Conservation (phyloP, 352 stramenopile species). For the Phytophthora agathidicida region DNA sequence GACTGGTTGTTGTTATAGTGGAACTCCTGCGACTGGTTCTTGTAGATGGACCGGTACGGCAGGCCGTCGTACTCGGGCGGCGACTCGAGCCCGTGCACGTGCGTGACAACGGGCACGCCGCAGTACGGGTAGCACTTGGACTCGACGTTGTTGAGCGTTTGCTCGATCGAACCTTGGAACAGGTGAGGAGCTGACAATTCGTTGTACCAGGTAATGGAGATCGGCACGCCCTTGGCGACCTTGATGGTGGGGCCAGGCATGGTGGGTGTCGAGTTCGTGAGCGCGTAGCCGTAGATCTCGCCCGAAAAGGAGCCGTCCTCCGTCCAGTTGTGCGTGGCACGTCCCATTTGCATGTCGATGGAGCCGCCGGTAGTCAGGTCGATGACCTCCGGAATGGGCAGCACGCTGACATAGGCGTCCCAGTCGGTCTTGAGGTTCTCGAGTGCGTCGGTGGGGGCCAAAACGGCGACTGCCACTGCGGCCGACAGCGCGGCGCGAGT, state of each 20-base stretch:
- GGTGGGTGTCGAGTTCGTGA: conserved; percentile 41
- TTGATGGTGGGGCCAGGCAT: conserved; percentile 46
- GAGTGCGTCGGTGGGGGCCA: conserved; percentile 16
- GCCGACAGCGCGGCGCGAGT: conserved; percentile 13
- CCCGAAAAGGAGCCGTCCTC: conserved; percentile 34
- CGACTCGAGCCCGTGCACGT: conserved; percentile 61
- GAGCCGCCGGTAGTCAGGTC: conserved; percentile 39
- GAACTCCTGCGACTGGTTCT: conserved; percentile 57
- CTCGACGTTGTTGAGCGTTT: conserved; percentile 32
- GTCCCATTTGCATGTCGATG: conserved; percentile 51
- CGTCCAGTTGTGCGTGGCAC: conserved; percentile 44
- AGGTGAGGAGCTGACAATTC: conserved; percentile 42
- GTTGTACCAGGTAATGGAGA: conserved; percentile 54
- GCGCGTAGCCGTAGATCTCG: conserved; percentile 49
- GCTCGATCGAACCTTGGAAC: conserved; percentile 44
- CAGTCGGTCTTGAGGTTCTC: conserved; percentile 49
- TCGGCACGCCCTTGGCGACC: conserved; percentile 37
- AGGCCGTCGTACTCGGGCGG: conserved; percentile 54
- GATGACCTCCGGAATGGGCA: conserved; percentile 49
- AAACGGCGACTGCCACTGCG: conserved; percentile 18
- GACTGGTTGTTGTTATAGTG: conserved; percentile 70
- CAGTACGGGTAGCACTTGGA: conserved; percentile 64
- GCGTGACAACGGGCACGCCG: conserved; percentile 53
- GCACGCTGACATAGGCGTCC: conserved; percentile 42
- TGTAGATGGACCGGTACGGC: conserved; percentile 54